These are phyloP conservation scores for Pyrrhoderma lamaoense DNA, from an alignment of 1,284 basidiomycete genomes.

Conservation along the genomic window DNA sequence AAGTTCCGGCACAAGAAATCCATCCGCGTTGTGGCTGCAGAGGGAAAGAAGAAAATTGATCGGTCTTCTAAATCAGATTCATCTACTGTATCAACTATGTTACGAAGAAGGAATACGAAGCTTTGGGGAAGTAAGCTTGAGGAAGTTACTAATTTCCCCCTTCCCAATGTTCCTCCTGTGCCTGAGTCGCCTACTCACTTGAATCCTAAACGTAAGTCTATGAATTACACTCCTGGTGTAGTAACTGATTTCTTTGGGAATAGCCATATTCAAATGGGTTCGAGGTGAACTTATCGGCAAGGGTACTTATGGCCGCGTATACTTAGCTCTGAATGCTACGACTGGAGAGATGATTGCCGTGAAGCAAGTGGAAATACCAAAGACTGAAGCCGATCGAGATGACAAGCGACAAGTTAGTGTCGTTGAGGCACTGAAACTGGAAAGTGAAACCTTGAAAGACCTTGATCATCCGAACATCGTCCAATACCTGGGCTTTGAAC, in stretches of 20 bases:
- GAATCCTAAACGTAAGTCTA: slow-evolving; percentile 50
- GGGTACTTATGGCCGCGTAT: slow-evolving; percentile 95
- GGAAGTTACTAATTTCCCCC: slow-evolving; percentile 79
- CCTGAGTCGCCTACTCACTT: slow-evolving; percentile 48
- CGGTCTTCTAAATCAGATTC: slow-evolving; percentile 47
- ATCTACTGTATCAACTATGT: slow-evolving; percentile 38
- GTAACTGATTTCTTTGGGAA: slow-evolving; percentile 10
- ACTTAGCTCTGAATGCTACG: slow-evolving; percentile 94
- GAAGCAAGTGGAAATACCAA: slow-evolving; percentile 96
- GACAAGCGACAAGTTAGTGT: slow-evolving; percentile 81
- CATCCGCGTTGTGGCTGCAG: slow-evolving; percentile 87
- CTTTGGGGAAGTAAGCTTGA: slow-evolving; percentile 93
- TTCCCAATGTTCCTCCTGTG: slow-evolving; percentile 36
- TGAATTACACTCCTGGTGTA: too few relatives aligned
- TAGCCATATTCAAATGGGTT: slow-evolving; percentile 97
- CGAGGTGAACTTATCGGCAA: slow-evolving; percentile 96
- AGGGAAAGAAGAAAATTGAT: slow-evolving; percentile 64
- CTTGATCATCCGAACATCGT: slow-evolving; percentile 97
- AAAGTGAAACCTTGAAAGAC: slow-evolving; percentile 94
- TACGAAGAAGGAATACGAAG: slow-evolving; percentile 85
- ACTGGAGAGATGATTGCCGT: slow-evolving; percentile 99
- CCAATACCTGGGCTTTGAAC: slow-evolving; percentile 96
- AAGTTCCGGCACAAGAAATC: slow-evolving; percentile 67
- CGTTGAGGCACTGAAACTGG: slow-evolving; percentile 87
- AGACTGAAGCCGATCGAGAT: slow-evolving; percentile 82